Evolutionary conservation across 257 asterid species (phyloP), one percentile per base, ranked within the genome.

Genomic region (Salvia miltiorrhiza): DNA sequence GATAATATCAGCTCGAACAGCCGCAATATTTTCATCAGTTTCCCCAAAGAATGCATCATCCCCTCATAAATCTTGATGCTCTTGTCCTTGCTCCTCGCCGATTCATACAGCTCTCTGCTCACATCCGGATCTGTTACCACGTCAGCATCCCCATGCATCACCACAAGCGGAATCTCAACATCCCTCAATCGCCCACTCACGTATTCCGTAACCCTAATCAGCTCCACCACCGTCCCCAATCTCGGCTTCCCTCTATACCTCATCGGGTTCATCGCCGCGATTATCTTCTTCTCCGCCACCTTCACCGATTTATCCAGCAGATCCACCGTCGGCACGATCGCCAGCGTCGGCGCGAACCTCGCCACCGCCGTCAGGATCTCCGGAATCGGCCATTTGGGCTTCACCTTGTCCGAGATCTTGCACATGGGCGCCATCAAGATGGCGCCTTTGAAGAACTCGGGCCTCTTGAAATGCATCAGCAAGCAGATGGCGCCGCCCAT

Each of bases 11-110:
- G 49, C 47, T 23, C 96, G 83, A 59, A 93, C 95, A 75, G 73
- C 59, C 54, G 70, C 94, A 54, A 93, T 76, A 82, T 93, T 93
- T 9, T 88, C 94, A 77, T 93, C 96, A 7, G 95, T 87, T 63
- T 93, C 99, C 33, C 99, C 97, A 13, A 86, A n/a, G 95, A 85
- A 72, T 93, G 99, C 93, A 90, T 78, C 97, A 90, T 93, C 48
- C 96, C 97, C 4, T 90, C 97, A 61, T 84, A 93, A 21, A 93
- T 90, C 86, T 76, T 83, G 66, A 93, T 43, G 21, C 77, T 88
- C 85, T 90, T 93, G 20, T 93, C 98, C 65, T 65, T 70, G n/a
- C 97, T 85, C 71, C 73, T 86, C 0, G 97, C 88, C 88, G 63
- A 1, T 53, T 81, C 80, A 79, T 88, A 86, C 86, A 93, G 73